A percentile compares a stretch with the other conserved stretches of the same genome.
These are phyloP conservation scores for Mrakia gelida DNA, from an alignment of 768 basidiomycete species.

Conservation along the genomic window DNA sequence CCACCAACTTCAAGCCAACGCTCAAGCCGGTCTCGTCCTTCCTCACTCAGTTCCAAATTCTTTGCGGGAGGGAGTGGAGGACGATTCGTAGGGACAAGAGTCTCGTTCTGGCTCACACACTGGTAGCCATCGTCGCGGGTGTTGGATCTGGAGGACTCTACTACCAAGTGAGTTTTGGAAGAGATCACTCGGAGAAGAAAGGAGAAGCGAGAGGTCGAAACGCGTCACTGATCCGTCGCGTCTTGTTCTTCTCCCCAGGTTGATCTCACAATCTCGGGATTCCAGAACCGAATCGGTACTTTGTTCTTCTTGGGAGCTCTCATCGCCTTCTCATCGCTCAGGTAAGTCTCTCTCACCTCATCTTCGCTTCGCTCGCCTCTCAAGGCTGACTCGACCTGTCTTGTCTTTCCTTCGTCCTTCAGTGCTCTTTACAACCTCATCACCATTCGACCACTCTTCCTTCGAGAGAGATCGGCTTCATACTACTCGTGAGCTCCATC, in stretches of 20 bases:
- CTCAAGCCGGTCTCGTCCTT: constrained; percentile 66
- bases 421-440: constrained; percentile 83
- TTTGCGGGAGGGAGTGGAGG: constrained; percentile 82
- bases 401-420: not conserved
- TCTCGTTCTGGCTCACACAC: constrained; percentile 72
- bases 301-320: constrained; percentile 92
- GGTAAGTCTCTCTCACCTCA: constrained; percentile 40
- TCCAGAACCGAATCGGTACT: constrained; percentile 72
- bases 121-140: constrained; percentile 66
- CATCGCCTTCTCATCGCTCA: constrained; percentile 79
- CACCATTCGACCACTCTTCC: constrained; percentile 75
- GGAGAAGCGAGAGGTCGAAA: not conserved
- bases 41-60: constrained; percentile 79
- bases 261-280: constrained; percentile 43
- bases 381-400: not conserved
- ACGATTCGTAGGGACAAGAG: constrained; percentile 75
- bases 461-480: constrained; percentile 76
- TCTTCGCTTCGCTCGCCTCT: not conserved
- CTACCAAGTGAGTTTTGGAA: constrained; percentile 49
- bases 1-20: constrained; percentile 27
- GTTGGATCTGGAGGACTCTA: constrained; percentile 90
- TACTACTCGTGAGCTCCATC: constrained; percentile 65
- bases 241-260: constrained; percentile 46
- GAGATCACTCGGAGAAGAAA: not conserved
- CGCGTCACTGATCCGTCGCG: not conserved